Conservation (phyloP, 2,329 filamentous ascomycete species). For the Diaporthe australafricana region DNA sequence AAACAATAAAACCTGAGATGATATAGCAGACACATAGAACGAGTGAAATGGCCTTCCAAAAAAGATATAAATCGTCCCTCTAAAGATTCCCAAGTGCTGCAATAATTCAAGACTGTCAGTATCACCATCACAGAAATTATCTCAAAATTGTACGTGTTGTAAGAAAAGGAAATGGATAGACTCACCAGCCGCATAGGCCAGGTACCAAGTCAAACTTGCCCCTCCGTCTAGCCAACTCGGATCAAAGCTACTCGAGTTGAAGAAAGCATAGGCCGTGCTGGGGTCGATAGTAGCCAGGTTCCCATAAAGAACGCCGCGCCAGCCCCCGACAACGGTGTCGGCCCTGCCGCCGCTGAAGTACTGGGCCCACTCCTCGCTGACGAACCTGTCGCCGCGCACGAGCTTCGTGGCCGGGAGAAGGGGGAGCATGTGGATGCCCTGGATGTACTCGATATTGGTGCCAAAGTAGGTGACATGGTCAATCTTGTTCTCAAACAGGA, state of each 20-base stretch:
- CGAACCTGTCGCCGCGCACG: constrained; percentile 76
- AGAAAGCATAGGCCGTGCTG: constrained; percentile 77
- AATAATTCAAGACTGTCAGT: neutral
- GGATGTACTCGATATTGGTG: constrained; percentile 74
- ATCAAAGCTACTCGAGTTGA: constrained; percentile 74
- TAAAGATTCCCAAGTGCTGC: neutral
- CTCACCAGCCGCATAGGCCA: constrained; percentile 81
- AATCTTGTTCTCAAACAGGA: constrained; percentile 93
- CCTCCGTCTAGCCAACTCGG: constrained; percentile 82
- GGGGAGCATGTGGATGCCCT: constrained; percentile 73
- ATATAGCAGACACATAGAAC: neutral
- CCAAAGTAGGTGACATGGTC: constrained; percentile 95
- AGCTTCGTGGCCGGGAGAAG: constrained; percentile 73
- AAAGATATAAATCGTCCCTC: neutral
- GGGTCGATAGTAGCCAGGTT: constrained; percentile 86
- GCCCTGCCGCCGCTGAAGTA: constrained; percentile 79
- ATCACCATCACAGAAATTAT: neutral
- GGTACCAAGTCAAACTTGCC: constrained; percentile 85
- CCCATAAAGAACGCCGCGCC: constrained; percentile 86
- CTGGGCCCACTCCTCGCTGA: constrained; percentile 83
- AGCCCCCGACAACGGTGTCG: constrained; percentile 76
- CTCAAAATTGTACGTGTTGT: no score
- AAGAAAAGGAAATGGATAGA: constrained; percentile 37
- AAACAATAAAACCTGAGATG: neutral
- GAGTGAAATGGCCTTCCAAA: neutral